Conservation (phyloP, 148 eudicot species). For the Suaeda aralocaspica region DNA sequence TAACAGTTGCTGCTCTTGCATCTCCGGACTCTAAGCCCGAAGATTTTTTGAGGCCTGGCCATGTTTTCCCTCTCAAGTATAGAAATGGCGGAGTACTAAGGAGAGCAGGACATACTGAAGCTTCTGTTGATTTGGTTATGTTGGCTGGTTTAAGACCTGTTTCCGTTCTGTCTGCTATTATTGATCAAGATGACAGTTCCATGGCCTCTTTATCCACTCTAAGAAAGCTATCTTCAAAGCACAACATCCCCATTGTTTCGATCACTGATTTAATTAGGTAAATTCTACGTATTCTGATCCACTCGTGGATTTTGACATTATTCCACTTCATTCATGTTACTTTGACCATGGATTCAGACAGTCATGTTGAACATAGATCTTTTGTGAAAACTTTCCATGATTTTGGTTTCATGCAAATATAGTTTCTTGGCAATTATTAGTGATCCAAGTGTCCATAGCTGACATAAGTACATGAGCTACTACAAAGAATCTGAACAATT, state of each 20-base stretch:
- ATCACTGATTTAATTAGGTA: constrained; percentile 91
- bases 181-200: constrained; percentile 73
- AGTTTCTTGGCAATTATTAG: too few relatives aligned
- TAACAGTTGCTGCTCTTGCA: constrained; percentile 66
- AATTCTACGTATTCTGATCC: background rate
- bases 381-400: background rate
- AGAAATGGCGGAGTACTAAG: constrained; percentile 75
- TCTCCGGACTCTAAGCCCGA: constrained; percentile 60
- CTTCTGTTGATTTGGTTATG: constrained; percentile 77
- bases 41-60: constrained; percentile 84
- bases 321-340: too few relatives aligned
- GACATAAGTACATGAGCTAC: background rate
- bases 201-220: constrained; percentile 50
- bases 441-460: background rate
- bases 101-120: constrained; percentile 92
- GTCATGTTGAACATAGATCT: background rate
- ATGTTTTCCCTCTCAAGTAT: constrained; percentile 92
- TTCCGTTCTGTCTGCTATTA: constrained; percentile 67
- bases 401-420: too few relatives aligned
- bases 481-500: too few relatives aligned
- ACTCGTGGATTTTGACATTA: too few relatives aligned
- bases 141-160: constrained; percentile 70
- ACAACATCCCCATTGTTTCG: constrained; percentile 63
- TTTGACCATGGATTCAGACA: too few relatives aligned
- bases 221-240: constrained; percentile 46